A percentile compares a stretch with the other conserved stretches of the same genome.
Conservation (phyloP, 495 filamentous ascomycete genomes). For the Podospora bellae-mahoneyi region DNA sequence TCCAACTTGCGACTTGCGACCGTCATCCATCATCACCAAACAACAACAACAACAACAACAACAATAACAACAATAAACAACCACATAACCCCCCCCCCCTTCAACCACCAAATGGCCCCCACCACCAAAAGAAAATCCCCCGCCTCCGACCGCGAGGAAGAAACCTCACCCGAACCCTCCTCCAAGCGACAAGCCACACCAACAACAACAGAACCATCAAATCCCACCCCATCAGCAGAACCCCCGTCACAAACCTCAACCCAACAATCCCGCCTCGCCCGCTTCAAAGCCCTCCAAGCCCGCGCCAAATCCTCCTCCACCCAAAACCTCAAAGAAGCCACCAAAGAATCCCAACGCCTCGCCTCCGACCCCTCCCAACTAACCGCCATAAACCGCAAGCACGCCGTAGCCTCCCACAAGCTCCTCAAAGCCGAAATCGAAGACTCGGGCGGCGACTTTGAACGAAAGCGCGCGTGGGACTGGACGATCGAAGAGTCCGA, state of each 20-base stretch:
- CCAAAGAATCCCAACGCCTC: constrained; percentile 75
- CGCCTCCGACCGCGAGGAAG: constrained; percentile 48
- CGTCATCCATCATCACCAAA: background rate
- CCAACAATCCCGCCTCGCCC: constrained; percentile 55
- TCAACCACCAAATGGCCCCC: background rate
- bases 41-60: background rate
- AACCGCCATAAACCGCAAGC: constrained; percentile 69
- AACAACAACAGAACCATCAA: constrained; percentile 35
- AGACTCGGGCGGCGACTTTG: constrained; percentile 84
- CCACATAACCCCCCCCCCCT: background rate
- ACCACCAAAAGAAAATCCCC: constrained; percentile 20
- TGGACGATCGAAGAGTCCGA: constrained; percentile 95
- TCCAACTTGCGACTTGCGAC: background rate
- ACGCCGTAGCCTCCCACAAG: constrained; percentile 85
- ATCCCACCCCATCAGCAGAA: constrained; percentile 17
- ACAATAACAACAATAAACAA: background rate
- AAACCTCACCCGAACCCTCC: constrained; percentile 23
- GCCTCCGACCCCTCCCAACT: constrained; percentile 71
- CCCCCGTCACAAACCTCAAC: constrained; percentile 12
- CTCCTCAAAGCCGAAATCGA: constrained; percentile 87
- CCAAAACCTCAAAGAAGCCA: constrained; percentile 79
- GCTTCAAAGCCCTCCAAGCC: constrained; percentile 82
- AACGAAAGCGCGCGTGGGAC: constrained; percentile 97
- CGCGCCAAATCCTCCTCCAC: constrained; percentile 76
- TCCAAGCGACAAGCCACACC: background rate